A percentile compares a stretch with the other conserved stretches of the same genome.
Conservation (phyloP, 352 stramenopile species). For the Globisporangium takayamanum region DNA sequence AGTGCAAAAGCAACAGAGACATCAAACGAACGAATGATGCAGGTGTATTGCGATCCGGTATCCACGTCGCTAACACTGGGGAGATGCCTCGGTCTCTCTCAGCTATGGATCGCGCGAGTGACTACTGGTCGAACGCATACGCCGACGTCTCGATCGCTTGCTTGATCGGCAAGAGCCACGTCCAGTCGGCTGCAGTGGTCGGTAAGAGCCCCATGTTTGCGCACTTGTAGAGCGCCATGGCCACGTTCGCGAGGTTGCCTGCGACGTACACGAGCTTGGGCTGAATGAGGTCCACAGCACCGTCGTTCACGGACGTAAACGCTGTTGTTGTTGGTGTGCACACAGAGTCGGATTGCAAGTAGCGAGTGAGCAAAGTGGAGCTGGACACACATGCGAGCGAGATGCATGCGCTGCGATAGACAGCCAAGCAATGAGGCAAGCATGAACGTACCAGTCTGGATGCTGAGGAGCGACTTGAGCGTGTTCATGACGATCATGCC, state of each 20-base stretch:
- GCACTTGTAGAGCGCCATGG: conserved; percentile 90
- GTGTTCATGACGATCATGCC: conserved; percentile 92
- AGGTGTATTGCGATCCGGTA: no score
- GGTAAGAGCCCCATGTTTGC: conserved; percentile 90
- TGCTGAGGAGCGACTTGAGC: conserved; percentile 85
- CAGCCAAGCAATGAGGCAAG: not conserved
- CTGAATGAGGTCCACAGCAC: conserved; percentile 71
- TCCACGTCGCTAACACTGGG: no score
- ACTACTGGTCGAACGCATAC: conserved; percentile 36
- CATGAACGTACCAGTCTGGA: conserved; percentile 43
- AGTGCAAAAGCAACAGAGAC: no score
- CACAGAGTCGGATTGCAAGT: not conserved
- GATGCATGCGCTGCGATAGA: no score
- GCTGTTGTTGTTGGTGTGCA: conserved; percentile 22
- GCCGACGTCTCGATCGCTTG: conserved; percentile 75
- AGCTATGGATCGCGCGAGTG: no score
- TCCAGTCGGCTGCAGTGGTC: conserved; percentile 90
- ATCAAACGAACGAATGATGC: no score
- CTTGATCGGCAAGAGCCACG: conserved; percentile 84
- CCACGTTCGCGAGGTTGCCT: conserved; percentile 82
- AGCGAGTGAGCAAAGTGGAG: conserved; percentile 1
- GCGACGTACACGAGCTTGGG: conserved; percentile 88
- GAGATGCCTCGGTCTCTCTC: no score
- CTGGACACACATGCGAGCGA: no score
- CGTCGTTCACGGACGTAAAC: conserved; percentile 74